Evolutionary conservation across 2,329 filamentous ascomycete genomes (phyloP).

Genomic region (Penicillium vulpinum): DNA sequence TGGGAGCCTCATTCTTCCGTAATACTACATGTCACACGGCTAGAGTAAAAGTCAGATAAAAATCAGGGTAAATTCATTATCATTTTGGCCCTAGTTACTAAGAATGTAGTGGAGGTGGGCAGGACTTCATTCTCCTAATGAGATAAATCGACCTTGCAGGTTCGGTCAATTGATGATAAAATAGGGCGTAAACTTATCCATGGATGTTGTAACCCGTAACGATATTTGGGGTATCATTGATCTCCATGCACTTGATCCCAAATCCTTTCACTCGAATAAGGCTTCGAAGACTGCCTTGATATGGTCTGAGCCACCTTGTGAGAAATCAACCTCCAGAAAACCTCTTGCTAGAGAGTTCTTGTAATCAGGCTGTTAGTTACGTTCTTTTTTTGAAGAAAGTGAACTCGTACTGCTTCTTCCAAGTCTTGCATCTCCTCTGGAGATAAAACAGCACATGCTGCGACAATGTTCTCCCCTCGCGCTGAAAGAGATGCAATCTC

Average conservation of each 20-base stretch:
- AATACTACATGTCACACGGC: background rate
- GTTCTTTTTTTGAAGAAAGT: background rate
- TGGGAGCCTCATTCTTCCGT: background rate
- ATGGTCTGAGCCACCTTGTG: background rate
- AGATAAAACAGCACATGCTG: slow-evolving; percentile 68
- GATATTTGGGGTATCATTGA: background rate
- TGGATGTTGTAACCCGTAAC: background rate
- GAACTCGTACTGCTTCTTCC: slow-evolving; percentile 59
- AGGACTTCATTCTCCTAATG: slow-evolving; percentile 6
- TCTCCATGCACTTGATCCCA: background rate
- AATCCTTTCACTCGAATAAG: slow-evolving; percentile 9
- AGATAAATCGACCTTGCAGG: slow-evolving; percentile 5
- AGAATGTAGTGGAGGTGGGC: background rate
- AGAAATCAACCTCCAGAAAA: slow-evolving; percentile 19
- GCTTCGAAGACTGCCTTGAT: slow-evolving; percentile 13
- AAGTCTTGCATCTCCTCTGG: slow-evolving; percentile 64
- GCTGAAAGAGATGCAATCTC: slow-evolving; percentile 67
- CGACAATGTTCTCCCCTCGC: slow-evolving; percentile 73
- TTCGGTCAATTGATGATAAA: slow-evolving; percentile 4
- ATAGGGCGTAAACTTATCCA: background rate
- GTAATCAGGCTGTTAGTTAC: slow-evolving; percentile 3
- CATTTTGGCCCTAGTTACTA: slow-evolving; percentile 1
- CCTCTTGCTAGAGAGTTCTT: slow-evolving; percentile 19
- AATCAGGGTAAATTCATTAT: slow-evolving; percentile 1
- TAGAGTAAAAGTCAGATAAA: background rate